phyloP scores from a whole-genome alignment of 1,139 yeast species.

The Protomyces gravidus region DNA sequence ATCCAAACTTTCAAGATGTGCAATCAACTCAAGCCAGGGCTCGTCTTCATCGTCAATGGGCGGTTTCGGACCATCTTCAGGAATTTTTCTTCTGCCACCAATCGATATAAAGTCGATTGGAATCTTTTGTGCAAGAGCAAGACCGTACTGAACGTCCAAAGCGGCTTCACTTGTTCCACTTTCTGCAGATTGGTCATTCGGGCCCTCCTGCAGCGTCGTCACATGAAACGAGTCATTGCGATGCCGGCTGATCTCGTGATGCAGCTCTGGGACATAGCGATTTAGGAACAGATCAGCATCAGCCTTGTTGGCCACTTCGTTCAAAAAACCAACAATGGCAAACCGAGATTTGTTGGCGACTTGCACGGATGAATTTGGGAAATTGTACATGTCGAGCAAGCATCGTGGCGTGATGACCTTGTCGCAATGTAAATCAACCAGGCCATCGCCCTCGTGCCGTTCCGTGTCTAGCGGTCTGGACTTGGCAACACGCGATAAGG shows the following conservation, averaged over 20 bases:
- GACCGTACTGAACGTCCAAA: conserved; percentile 12
- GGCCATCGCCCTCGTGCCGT: neutral
- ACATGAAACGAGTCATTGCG: neutral
- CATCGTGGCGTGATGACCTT: conserved; percentile 10
- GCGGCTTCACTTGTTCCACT: conserved; percentile 6
- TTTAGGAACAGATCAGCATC: conserved; percentile 2
- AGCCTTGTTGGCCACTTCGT: conserved; percentile 1
- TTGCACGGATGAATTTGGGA: neutral
- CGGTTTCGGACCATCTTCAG: neutral
- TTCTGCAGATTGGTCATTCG: neutral
- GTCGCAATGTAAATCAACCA: conserved; percentile 2
- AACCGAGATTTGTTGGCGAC: conserved; percentile 7
- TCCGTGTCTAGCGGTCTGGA: neutral
- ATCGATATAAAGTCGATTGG: neutral
- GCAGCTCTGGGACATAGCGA: neutral
- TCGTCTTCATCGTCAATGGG: conserved; percentile 11
- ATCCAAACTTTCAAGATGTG: neutral
- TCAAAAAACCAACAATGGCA: conserved; percentile 7
- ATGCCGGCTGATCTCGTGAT: neutral
- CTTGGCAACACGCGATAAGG: neutral
- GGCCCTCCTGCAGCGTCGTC: neutral
- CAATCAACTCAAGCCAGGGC: conserved; percentile 9
- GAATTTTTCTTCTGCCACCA: neutral
- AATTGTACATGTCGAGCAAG: conserved; percentile 9
- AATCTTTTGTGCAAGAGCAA: conserved; percentile 3